phyloP scores from a whole-genome alignment of 768 basidiomycete species.

The Kwoniella sp. region DNA sequence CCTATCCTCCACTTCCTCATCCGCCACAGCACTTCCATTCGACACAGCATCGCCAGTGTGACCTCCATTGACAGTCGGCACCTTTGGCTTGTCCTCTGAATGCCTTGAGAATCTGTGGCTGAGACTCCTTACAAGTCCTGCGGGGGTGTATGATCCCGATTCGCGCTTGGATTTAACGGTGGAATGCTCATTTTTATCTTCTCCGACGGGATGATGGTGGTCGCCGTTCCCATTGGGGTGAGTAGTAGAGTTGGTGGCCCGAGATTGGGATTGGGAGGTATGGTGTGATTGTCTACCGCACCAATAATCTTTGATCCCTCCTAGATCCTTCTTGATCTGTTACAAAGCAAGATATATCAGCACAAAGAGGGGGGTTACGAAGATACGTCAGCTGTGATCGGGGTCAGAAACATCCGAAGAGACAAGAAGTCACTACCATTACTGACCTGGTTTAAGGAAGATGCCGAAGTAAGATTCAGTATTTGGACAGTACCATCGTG shows the following conservation, averaged over 20 bases:
- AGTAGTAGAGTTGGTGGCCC: not conserved
- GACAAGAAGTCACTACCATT: no score
- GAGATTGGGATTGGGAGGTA: constrained; percentile 3
- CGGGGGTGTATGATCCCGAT: constrained; percentile 15
- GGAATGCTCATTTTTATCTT: not conserved
- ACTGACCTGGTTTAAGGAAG: constrained; percentile 15
- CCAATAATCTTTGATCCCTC: constrained; percentile 42
- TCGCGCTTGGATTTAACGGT: constrained; percentile 1
- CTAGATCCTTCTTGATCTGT: constrained; percentile 26
- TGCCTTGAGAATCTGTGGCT: constrained; percentile 14
- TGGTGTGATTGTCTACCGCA: constrained; percentile 37
- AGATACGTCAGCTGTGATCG: no score
- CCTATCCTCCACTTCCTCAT: constrained; percentile 4
- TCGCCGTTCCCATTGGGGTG: not conserved
- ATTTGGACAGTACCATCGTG: constrained; percentile 41
- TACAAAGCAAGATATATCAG: not conserved
- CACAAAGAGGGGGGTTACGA: no score
- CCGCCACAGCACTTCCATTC: constrained; percentile 18
- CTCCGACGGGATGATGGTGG: no score
- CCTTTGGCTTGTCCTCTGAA: constrained; percentile 2
- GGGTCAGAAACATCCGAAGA: no score
- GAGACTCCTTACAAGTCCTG: constrained; percentile 17
- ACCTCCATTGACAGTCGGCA: constrained; percentile 8
- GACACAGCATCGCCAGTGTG: not conserved
- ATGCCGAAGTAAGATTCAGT: constrained; percentile 23